phyloP scores from a whole-genome alignment of 1,139 yeast genomes.

The Suhomyces choctaworum region DNA sequence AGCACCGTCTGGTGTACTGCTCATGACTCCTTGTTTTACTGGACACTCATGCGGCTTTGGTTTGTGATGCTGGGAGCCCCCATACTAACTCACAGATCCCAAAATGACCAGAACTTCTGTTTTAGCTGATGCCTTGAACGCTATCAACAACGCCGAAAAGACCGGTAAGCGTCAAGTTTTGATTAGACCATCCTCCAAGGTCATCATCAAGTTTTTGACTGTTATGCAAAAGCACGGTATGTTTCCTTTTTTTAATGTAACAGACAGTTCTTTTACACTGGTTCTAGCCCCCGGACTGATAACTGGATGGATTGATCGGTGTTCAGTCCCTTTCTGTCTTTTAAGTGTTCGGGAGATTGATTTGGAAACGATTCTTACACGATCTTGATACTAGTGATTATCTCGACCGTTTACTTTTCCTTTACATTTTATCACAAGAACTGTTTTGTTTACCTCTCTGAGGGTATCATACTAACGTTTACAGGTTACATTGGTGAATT shows the following conservation, averaged over 20 bases:
- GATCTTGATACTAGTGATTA: constrained; percentile 42
- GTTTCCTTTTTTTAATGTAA: constrained; percentile 9
- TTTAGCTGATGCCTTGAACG: constrained; percentile 97
- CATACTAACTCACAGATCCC: constrained; percentile 19
- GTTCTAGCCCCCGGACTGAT: constrained; percentile 70
- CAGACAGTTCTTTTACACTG: too few relatives aligned
- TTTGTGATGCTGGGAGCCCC: constrained; percentile 8
- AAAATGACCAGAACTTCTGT: constrained; percentile 98
- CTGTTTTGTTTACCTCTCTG: constrained; percentile 4
- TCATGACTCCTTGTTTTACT: constrained; percentile 34
- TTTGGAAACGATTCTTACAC: constrained; percentile 79
- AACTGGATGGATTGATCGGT: constrained; percentile 96
- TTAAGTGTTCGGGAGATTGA: constrained; percentile 92
- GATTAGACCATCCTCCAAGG: constrained; percentile 98
- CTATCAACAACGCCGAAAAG: constrained; percentile 99
- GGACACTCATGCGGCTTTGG: constrained; percentile 44
- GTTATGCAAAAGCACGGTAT: constrained; percentile 94
- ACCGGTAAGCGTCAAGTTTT: constrained; percentile 99
- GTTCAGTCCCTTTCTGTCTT: constrained; percentile 92
- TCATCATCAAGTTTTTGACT: constrained; percentile 91
- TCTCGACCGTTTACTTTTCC: constrained; percentile 72
- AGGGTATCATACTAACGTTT: constrained; percentile 29
- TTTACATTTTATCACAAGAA: constrained; percentile 44
- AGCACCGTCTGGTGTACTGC: constrained; percentile 17
- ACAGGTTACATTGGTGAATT: constrained; percentile 94